Conservation (phyloP, 352 stramenopile species). For the Sclerospora graminicola region DNA sequence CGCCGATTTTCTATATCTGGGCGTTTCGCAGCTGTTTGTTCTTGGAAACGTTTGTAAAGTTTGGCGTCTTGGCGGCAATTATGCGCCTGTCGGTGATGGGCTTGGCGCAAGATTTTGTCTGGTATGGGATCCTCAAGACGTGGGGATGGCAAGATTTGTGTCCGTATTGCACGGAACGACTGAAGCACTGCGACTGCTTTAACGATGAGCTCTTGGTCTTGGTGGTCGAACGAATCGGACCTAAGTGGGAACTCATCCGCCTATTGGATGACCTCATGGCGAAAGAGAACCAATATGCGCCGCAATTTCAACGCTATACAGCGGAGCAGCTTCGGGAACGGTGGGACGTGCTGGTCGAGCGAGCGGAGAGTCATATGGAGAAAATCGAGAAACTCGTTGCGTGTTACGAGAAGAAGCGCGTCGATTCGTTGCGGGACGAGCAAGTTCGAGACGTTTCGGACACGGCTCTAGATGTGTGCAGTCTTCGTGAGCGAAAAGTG, state of each 20-base stretch:
- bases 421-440: constrained; percentile 20
- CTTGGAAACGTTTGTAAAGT: constrained; percentile 54
- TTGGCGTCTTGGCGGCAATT: constrained; percentile 38
- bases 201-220: constrained; percentile 58
- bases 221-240: constrained; percentile 37
- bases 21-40: constrained; percentile 45
- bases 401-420: constrained; percentile 42
- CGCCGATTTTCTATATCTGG: constrained; percentile 64
- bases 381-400: constrained; percentile 47
- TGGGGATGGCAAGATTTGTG: constrained; percentile 57
- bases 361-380: constrained; percentile 43
- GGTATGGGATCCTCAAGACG: constrained; percentile 48
- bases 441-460: constrained; percentile 12
- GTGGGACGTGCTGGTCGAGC: constrained; percentile 46
- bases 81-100: constrained; percentile 47
- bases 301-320: constrained; percentile 52
- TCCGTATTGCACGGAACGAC: constrained; percentile 54
- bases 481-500: constrained; percentile 46
- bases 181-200: constrained; percentile 61
- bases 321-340: constrained; percentile 47
- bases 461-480: constrained; percentile 24
- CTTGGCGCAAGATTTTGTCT: constrained; percentile 33
- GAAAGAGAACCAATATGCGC: constrained; percentile 29
- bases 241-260: constrained; percentile 15
- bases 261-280: constrained; percentile 24